Evolutionary conservation across 768 basidiomycete genomes (phyloP).

Genomic region (Pleurotus cornucopiae): DNA sequence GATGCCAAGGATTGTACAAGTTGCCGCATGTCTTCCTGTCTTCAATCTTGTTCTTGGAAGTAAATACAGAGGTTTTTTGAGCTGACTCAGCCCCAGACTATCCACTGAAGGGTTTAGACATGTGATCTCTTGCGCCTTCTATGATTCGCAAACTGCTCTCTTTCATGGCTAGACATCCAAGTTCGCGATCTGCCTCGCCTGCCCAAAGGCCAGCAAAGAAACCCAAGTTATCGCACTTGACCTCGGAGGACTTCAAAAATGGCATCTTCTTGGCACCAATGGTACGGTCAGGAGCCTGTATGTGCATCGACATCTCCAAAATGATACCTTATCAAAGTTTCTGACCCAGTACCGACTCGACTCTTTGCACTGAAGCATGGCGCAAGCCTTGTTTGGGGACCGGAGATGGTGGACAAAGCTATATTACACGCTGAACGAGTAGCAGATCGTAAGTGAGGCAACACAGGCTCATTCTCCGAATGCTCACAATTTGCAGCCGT

Average conservation of each 20-base stretch:
- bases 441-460: conserved; percentile 73
- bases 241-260: conserved; percentile 74
- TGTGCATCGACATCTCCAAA: conserved; percentile 24
- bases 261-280: conserved; percentile 97
- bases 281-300: conserved; percentile 91
- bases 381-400: conserved; percentile 92
- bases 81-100: too few species aligned
- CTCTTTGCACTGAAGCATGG: conserved; percentile 89
- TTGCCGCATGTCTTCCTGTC: too few species aligned
- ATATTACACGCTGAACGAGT: conserved; percentile 80
- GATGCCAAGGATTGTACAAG: too few species aligned
- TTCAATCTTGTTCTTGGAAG: too few species aligned
- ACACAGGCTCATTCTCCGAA: background rate
- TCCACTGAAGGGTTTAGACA: too few species aligned
- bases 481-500: conserved; percentile 40
- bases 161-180: conserved; percentile 50
- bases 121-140: background rate
- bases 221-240: conserved; percentile 53
- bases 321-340: conserved; percentile 14
- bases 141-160: conserved; percentile 4
- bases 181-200: conserved; percentile 43
- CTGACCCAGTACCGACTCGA: conserved; percentile 69
- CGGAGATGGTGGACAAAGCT: conserved; percentile 95
- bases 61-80: too few species aligned
- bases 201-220: conserved; percentile 50